A percentile compares a stretch with the other conserved stretches of the same genome.
phyloP scores from a whole-genome alignment of 345 rosid species.

The Lenwebbia sp. region DNA sequence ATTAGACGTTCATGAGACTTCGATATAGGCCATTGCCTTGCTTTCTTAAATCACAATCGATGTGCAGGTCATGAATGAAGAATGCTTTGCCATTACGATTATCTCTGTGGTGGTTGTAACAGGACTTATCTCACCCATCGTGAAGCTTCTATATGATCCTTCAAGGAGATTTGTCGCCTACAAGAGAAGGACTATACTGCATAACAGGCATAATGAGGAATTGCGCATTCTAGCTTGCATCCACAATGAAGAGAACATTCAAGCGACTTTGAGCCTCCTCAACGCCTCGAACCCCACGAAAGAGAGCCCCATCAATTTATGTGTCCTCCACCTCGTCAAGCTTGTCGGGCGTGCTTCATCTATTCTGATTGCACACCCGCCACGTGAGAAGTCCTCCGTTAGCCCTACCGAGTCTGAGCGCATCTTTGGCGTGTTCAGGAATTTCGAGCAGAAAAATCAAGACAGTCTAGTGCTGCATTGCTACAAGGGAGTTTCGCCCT shows the following conservation, averaged over 20 bases:
- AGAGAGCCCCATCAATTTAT: slow-evolving; percentile 10
- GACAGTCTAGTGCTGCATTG: slow-evolving; percentile 24
- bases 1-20: neutral
- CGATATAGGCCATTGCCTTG: neutral
- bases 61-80: slow-evolving; percentile 25
- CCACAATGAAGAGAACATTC: slow-evolving; percentile 17
- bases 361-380: slow-evolving; percentile 6
- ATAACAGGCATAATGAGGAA: slow-evolving; percentile 16
- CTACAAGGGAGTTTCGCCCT: slow-evolving; percentile 37
- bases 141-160: slow-evolving; percentile 45
- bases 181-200: slow-evolving; percentile 39
- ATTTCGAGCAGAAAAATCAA: slow-evolving; percentile 20
- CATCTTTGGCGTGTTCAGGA: slow-evolving; percentile 27
- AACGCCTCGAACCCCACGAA: slow-evolving; percentile 12
- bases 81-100: slow-evolving; percentile 16
- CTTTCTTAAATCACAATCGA: neutral
- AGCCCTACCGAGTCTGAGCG: neutral
- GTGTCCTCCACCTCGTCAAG: slow-evolving; percentile 20
- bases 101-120: slow-evolving; percentile 21
- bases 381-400: neutral
- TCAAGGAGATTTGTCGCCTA: slow-evolving; percentile 39
- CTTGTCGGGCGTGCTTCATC: slow-evolving; percentile 28
- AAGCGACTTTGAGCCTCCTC: slow-evolving; percentile 7
- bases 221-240: slow-evolving; percentile 40
- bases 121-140: slow-evolving; percentile 25